These are phyloP conservation scores for Xylariaceae sp. DNA, from an alignment of 2,329 filamentous ascomycete genomes.

Conservation along the genomic window DNA sequence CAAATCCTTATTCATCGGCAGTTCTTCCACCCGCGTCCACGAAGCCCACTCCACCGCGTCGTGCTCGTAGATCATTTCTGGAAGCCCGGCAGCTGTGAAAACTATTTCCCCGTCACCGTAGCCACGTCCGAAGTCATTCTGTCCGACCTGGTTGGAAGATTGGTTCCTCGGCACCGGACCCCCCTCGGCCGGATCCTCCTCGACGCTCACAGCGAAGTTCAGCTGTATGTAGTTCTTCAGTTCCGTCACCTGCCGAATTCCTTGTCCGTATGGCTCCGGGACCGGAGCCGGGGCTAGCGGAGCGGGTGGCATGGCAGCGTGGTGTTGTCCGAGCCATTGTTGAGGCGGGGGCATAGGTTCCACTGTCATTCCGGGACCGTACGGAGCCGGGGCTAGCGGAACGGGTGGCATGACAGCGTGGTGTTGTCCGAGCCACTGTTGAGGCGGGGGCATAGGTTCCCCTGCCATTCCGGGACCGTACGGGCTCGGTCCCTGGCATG, in stretches of 20 bases:
- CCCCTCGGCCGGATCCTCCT: constrained; percentile 27
- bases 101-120: too few relatives aligned
- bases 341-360: not conserved
- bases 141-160: too few relatives aligned
- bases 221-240: constrained; percentile 24
- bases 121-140: too few relatives aligned
- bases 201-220: constrained; percentile 28
- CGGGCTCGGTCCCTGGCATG: too few relatives aligned
- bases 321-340: not conserved
- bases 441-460: not conserved
- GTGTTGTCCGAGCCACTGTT: not conserved
- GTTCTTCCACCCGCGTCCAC: not conserved
- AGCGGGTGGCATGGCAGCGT: not conserved
- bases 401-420: not conserved
- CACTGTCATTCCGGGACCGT: not conserved
- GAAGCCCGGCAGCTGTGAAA: too few relatives aligned
- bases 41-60: constrained; percentile 17
- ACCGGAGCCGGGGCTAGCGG: not conserved
- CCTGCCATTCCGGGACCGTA: not conserved
- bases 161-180: constrained; percentile 18
- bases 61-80: not conserved
- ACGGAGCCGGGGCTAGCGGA: not conserved
- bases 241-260: constrained; percentile 12
- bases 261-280: constrained; percentile 6
- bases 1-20: constrained; percentile 15